Base-by-base conservation (phyloP, 331 rosid genomes). In the Saraca asoca region DNA sequence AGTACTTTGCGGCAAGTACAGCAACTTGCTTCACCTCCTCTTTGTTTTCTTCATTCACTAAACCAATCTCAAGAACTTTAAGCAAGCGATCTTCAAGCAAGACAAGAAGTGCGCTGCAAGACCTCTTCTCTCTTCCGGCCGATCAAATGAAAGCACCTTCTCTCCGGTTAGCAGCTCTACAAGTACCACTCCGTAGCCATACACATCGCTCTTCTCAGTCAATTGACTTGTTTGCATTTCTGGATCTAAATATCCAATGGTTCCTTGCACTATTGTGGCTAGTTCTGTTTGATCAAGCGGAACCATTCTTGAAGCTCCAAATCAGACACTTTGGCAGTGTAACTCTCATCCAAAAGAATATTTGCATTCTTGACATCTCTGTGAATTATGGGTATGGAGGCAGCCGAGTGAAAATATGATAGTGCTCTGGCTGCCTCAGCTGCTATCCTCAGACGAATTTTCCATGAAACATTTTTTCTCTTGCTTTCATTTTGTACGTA, bases 321-420 rank as follows among this genome's bases (percentile, higher is more conserved):
- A 16, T 46, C 52, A 9, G 52, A 46, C 7, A 46, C 52, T 46
- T 46, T 46, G 12, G 52, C 52, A 8, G 52, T 63, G 35, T 62
- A 43, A 6, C 59, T 41, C 0, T 1, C 19, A 29, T 76, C 74
- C 14, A 71, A 68, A 9, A 77, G 61, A 50, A 77, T 58, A 31
- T 77, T 71, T 5, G 73, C 12, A 7, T 69, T 57, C 62, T 75
- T 75, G 13, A 75, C 71, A 62, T 75, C 80, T 62, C 80, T 62
- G 5, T 76, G 80, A 38, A 76, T 53, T 48, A 77, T 43, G 34
- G 78, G 70, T 35, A 42, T 39, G 17, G 54, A 53, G 34, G 76
- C 19, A 12, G 75, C 66, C 19, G 73, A 73, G 19, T 79, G 76
- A 14, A 73, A 58, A 60, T 68, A 79, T 9, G 79, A 63, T 6